Evolutionary conservation across 805 yeast species (phyloP), one percentile per base, ranked within the genome.

Genomic region (Blastobotrys peoriensis): DNA sequence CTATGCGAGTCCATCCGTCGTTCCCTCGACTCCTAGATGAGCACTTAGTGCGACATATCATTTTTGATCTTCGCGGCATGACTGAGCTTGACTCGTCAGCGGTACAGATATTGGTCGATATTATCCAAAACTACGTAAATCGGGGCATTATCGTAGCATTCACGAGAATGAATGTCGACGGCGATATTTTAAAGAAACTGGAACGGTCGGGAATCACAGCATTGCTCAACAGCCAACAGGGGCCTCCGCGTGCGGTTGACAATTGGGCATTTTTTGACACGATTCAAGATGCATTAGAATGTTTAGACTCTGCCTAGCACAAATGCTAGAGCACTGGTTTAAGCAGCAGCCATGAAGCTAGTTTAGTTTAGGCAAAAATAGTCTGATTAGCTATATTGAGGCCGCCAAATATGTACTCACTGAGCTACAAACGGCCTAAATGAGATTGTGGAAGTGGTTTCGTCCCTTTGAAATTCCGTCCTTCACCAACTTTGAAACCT

Each of bases 21-120:
- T 75, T 75, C 19, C 84, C 83, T 33, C 63, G 71, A 21, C 53
- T 57, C n/a, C 61, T 76, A n/a, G 60, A 64, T 10, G 67, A 67
- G 50, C 65, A 69, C 2, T 66, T 69, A 59, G 71, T 79, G 33
- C 70, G 74, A 47, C 72, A 75, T 48, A 69, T 87, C n/a, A 68
- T 88, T 1, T 75, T 87, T 54, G 95, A 87, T 55, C 63, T 89
- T 50, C 73, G 81, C 45, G 95, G 95, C 1, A 84, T 88, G 94
- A 76, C 84, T 2, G 73, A 73, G 3, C 72, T 87, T 44, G 96
- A 87, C 54, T 76, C 94, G 0, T 74, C 86, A 0, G 95, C 95
- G 0, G 80, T 85, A 0, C 88, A 85, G 52, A 80, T 80, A 2
- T 64, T 88, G 36, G 59, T 62, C 44, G 86, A 80, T 49, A 76